These are phyloP conservation scores for Patellaria atrata DNA, from an alignment of 495 filamentous ascomycete genomes.

Conservation along the genomic window DNA sequence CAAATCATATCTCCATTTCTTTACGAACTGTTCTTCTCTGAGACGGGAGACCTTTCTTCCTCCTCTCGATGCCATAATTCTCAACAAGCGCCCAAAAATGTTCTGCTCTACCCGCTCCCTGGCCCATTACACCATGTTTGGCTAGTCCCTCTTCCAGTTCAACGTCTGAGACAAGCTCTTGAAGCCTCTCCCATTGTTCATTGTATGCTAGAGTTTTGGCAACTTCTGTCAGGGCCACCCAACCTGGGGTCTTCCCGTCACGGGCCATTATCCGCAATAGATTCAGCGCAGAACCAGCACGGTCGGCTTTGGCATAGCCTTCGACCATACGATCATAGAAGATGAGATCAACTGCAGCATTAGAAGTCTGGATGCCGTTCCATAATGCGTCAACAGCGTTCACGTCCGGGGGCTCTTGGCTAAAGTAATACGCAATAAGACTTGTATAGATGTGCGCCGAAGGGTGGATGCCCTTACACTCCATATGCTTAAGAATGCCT, in stretches of 20 bases:
- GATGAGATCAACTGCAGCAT: constrained; percentile 35
- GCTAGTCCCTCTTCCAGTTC: constrained; percentile 17
- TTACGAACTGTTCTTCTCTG: too few species aligned
- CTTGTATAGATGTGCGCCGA: constrained; percentile 53
- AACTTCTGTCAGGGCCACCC: constrained; percentile 31
- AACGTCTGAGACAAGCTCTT: constrained; percentile 28
- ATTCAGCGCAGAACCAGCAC: constrained; percentile 35
- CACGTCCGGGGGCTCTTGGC: constrained; percentile 39
- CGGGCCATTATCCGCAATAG: constrained; percentile 33
- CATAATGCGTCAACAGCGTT: constrained; percentile 41
- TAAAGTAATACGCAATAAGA: constrained; percentile 53
- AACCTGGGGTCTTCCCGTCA: constrained; percentile 31
- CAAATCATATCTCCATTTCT: too few species aligned
- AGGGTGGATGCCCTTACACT: constrained; percentile 33
- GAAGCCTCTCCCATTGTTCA: constrained; percentile 28
- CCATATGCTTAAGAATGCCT: constrained; percentile 46
- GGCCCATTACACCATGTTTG: constrained; percentile 8
- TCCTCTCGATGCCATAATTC: background rate
- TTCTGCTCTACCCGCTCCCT: background rate
- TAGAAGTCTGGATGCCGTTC: constrained; percentile 27
- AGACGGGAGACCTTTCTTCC: too few species aligned
- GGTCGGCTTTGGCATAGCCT: constrained; percentile 40
- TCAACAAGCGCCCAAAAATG: constrained; percentile 1
- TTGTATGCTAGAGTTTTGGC: constrained; percentile 33
- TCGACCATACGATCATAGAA: constrained; percentile 56